Conservation (phyloP, 139 green algal genomes). For the Chlorella vulgaris region DNA sequence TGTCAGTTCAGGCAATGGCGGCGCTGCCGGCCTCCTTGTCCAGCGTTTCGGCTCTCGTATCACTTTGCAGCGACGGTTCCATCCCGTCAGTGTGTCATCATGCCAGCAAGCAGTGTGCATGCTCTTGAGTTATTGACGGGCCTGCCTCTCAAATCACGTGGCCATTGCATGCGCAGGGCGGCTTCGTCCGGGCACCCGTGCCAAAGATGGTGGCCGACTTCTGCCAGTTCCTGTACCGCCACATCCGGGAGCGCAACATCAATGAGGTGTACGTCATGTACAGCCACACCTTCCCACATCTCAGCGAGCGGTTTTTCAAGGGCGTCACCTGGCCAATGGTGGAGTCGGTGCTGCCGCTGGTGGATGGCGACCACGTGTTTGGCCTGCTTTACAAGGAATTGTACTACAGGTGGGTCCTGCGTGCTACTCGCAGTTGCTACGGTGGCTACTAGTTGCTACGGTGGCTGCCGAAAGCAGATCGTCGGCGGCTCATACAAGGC, state of each 20-base stretch:
- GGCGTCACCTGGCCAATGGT: constrained; percentile 83
- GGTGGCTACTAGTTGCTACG: no score
- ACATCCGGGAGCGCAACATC: constrained; percentile 97
- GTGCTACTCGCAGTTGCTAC: background rate
- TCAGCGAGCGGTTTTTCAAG: constrained; percentile 98
- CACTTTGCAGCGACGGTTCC: no score
- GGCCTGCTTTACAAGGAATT: constrained; percentile 99
- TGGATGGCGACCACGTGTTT: constrained; percentile 98
- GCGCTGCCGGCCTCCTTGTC: no score
- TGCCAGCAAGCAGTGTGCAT: no score
- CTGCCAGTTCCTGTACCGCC: constrained; percentile 95
- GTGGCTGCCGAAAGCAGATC: no score
- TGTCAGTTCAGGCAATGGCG: no score
- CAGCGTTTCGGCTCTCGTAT: no score
- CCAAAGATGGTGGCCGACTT: constrained; percentile 96
- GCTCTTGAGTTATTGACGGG: no score
- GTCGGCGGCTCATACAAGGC: no score
- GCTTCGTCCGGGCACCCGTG: constrained; percentile 54
- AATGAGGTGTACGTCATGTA: constrained; percentile 98
- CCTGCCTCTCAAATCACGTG: no score
- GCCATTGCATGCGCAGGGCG: no score
- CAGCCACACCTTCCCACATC: constrained; percentile 89
- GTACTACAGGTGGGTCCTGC: constrained; percentile 75
- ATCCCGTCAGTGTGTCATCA: no score
- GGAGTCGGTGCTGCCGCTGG: constrained; percentile 81